phyloP scores from a whole-genome alignment of 176 grass and related monocot genomes.

The Cenchrus purpureus region DNA sequence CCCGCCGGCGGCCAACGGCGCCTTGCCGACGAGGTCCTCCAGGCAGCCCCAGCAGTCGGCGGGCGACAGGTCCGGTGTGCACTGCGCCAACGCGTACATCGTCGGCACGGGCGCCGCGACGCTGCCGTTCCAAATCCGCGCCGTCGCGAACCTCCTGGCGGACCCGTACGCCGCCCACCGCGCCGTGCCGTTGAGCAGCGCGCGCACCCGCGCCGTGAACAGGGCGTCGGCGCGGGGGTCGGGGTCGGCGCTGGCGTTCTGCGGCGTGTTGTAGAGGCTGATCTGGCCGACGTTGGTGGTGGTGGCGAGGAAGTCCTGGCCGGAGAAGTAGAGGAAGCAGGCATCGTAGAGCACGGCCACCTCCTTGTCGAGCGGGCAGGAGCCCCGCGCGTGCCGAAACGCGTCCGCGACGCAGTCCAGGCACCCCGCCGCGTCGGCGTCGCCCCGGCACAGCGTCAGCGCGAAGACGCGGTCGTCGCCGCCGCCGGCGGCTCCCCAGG shows the following conservation, averaged over 20 bases:
- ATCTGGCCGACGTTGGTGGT: background rate
- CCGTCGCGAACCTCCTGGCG: too few species aligned
- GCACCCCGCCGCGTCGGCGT: constrained; percentile 40
- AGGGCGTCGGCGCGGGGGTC: background rate
- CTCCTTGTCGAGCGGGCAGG: constrained; percentile 30
- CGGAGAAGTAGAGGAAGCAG: too few species aligned
- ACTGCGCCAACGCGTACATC: too few species aligned
- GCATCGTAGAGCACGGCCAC: constrained; percentile 42
- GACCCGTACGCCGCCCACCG: too few species aligned
- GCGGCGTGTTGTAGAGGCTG: constrained; percentile 30
- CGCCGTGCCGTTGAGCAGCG: constrained; percentile 31
- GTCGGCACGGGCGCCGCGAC: too few species aligned
- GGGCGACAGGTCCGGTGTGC: too few species aligned
- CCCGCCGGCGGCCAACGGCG: too few species aligned
- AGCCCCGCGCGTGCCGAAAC: background rate
- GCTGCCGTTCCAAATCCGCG: too few species aligned
- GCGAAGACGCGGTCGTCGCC: constrained; percentile 29
- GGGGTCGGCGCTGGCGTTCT: background rate
- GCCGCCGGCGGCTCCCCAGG: background rate
- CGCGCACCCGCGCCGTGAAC: constrained; percentile 4
- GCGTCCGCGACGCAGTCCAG: constrained; percentile 37
- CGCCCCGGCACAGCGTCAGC: constrained; percentile 54
- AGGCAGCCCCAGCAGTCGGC: too few species aligned
- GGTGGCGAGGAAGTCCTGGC: constrained; percentile 29
- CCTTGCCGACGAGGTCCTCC: too few species aligned